Percentiles rank a stretch among this genome's conserved stretches.
Evolutionary conservation across 306 rosid genomes (phyloP).

Genomic region (Cucumis sativus): DNA sequence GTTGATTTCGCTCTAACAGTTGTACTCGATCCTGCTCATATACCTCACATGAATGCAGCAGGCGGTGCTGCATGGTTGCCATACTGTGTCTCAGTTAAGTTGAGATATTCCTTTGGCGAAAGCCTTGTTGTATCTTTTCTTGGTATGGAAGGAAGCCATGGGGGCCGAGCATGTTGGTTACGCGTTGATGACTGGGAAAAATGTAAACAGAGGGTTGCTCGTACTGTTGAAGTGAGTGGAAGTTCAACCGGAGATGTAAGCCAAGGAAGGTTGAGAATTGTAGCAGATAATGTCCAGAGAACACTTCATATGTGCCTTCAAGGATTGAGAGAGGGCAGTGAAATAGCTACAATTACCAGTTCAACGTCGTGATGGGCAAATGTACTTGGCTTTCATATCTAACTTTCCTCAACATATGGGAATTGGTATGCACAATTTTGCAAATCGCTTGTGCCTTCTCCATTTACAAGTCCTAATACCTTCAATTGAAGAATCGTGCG

Average conservation of each 20-base stretch:
- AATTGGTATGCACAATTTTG: neutral
- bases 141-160: conserved; percentile 97
- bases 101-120: conserved; percentile 81
- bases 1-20: conserved; percentile 93
- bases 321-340: conserved; percentile 74
- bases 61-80: conserved; percentile 99
- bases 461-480: conserved; percentile 8
- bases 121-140: conserved; percentile 62
- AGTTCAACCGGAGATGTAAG: conserved; percentile 46
- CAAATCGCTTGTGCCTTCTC: neutral
- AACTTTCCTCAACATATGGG: neutral
- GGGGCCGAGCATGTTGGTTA: conserved; percentile 92
- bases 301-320: conserved; percentile 61
- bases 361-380: neutral
- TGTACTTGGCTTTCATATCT: neutral
- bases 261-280: conserved; percentile 87
- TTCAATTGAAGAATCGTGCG: conserved; percentile 11
- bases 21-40: conserved; percentile 91
- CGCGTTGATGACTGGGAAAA: conserved; percentile 88
- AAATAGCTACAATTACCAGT: conserved; percentile 25
- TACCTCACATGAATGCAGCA: conserved; percentile 83
- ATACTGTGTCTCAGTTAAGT: conserved; percentile 82
- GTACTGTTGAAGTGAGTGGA: conserved; percentile 54
- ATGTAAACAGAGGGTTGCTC: conserved; percentile 66
- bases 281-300: conserved; percentile 87